Base-by-base conservation (phyloP, 768 basidiomycete genomes). In the Suillus clintonianus region DNA sequence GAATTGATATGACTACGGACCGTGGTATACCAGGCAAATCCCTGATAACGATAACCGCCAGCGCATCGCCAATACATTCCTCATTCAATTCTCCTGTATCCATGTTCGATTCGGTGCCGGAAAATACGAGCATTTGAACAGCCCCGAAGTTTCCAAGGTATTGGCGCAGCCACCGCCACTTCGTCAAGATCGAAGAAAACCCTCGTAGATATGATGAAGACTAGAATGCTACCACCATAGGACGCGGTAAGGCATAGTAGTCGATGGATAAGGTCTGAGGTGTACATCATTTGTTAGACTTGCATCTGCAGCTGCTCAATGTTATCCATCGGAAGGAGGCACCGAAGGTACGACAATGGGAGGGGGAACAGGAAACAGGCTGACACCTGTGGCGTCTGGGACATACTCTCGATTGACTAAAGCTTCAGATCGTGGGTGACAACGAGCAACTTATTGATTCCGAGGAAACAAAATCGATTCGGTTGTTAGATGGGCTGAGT, bases 161-260 rank as follows among this genome's bases (percentile, higher is more conserved):
- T n/a, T n/a, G n/a, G n/a, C n/a, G n/a, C n/a, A n/a, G n/a, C n/a
- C n/a, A n/a, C n/a, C n/a, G n/a, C n/a, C n/a, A n/a, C n/a, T n/a
- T n/a, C n/a, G n/a, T n/a, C n/a, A 36, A 36, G 36, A 36, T 36
- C 7, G 10, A 45, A 45, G 43, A 45, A 45, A 65, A 96, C 89
- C 72, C 96, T 89, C 7, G 94, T 97, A 5, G 94, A 45, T 22
- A 45, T n/a, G 43, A 45, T 22, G n/a, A 45, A 10, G n/a, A 45
- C 15, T 8, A 9, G n/a, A 45, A n/a, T 8, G n/a, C 1, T n/a
- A n/a, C n/a, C n/a, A n/a, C n/a, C n/a, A n/a, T n/a, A n/a, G n/a
- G n/a, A 22, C 9, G 8, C 11, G 19, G 4, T n/a, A 45, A 45
- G 8, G 43, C 7, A 22, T 22, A 45, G n/a, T n/a, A 45, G n/a